Percentiles rank a stretch among this genome's conserved stretches.
These are phyloP conservation scores for Erythrophleum ivorense DNA, from an alignment of 331 rosid genomes.

Conservation along the genomic window DNA sequence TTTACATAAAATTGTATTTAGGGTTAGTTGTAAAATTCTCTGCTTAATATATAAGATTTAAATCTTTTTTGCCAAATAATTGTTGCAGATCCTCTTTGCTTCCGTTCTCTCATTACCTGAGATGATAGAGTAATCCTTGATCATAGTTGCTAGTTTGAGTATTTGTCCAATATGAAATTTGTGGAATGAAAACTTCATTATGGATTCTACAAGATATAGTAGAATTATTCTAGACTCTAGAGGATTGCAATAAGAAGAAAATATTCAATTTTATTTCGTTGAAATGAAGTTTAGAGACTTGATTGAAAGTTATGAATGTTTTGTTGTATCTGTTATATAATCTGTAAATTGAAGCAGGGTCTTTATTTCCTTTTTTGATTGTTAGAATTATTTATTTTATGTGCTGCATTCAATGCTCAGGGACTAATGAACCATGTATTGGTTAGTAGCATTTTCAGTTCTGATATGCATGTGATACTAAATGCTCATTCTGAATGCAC, in stretches of 20 bases:
- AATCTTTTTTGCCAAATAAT: background rate
- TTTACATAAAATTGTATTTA: background rate
- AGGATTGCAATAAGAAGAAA: background rate
- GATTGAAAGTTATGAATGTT: slow-evolving; percentile 1
- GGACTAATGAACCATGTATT: background rate
- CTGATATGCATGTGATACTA: slow-evolving; percentile 8
- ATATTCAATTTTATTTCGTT: background rate
- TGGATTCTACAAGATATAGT: slow-evolving; percentile 1
- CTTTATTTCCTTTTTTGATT: background rate
- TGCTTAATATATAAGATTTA: background rate
- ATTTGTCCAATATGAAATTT: background rate
- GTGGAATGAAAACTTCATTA: background rate
- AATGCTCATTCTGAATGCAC: slow-evolving; percentile 1
- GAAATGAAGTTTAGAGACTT: background rate
- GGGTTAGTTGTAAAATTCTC: background rate
- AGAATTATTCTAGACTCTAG: slow-evolving; percentile 1
- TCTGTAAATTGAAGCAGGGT: slow-evolving; percentile 2
- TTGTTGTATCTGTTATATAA: background rate
- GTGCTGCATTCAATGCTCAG: slow-evolving; percentile 7
- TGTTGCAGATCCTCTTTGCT: background rate
- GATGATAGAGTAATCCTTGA: background rate
- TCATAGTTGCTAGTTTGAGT: background rate
- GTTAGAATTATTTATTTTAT: slow-evolving; percentile 3
- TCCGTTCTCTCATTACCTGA: background rate
- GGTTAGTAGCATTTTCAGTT: slow-evolving; percentile 3